phyloP scores from a whole-genome alignment of 495 filamentous ascomycete genomes.

The Tuber umbilicatum region DNA sequence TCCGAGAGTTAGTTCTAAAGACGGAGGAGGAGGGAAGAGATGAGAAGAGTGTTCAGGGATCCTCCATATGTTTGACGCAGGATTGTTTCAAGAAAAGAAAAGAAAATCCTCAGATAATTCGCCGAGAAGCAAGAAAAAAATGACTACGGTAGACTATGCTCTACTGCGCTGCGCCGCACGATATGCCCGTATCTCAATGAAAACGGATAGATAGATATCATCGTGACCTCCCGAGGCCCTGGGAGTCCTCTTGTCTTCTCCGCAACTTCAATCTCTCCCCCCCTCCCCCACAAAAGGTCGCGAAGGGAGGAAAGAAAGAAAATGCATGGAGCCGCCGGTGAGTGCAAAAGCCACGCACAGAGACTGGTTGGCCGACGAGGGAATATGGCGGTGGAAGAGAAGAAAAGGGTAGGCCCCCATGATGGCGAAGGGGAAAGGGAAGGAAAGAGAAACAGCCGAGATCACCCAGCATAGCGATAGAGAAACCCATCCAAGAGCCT shows the following conservation, averaged over 20 bases:
- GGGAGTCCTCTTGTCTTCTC: neutral
- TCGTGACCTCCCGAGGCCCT: neutral
- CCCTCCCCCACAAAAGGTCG: neutral
- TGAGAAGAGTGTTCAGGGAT: neutral
- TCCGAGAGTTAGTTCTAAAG: neutral
- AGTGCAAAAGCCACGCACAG: neutral
- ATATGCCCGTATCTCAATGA: neutral
- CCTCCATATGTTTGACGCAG: neutral
- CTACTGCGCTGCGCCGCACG: neutral
- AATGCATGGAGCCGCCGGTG: neutral
- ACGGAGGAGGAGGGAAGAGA: neutral
- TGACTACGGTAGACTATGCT: neutral
- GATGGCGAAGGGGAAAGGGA: neutral
- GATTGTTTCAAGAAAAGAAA: neutral
- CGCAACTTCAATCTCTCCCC: neutral
- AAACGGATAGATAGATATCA: slow-evolving; percentile 1
- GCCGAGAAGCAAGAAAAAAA: neutral
- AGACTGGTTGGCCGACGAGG: neutral
- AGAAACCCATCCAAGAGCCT: neutral
- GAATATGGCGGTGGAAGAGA: neutral
- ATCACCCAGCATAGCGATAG: neutral
- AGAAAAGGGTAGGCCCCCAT: neutral
- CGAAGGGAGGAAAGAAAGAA: neutral
- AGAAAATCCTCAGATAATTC: neutral
- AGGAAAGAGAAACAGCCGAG: neutral